Base-by-base conservation (phyloP, 768 basidiomycete genomes). In the Peribolospora baueri region DNA sequence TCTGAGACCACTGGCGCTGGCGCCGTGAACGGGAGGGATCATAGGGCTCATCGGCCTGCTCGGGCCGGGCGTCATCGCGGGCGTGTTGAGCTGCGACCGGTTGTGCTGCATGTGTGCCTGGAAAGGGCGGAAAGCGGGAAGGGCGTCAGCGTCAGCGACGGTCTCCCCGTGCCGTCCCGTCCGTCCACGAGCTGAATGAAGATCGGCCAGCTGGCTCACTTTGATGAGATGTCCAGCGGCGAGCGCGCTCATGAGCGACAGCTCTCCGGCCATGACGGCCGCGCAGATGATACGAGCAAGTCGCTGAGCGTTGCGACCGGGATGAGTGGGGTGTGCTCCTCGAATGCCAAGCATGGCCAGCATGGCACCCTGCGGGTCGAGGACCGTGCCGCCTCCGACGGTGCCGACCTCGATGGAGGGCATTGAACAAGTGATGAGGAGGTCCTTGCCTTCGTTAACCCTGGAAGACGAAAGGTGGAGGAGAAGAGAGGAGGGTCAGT, bases 391-490 rank as follows among this genome's bases (percentile, higher is more conserved):
- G 45, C 93, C 93, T 43, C 91, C 93, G 53, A 98, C 80, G 46
- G 93, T 97, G 46, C 93, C 93, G 38, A 97, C 91, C 70, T 98
- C 93, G 66, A 98, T 87, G 40, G 81, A 93, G n/a, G 91, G 93
- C 93, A 98, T 97, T 6, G 87, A 79, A 53, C 90, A 73, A 0
- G 90, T 88, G 71, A 97, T 78, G 54, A 97, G 75, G 2, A 97
- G 74, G 65, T 97, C 93, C 61, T 84, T 72, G 52, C 83, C 86
- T 59, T 81, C 75, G 68, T 97, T 93, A 14, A 76, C 81, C 57
- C 85, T 90, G 61, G 25, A 1, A 25, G 25, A 25, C 25, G 25
- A 25, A n/a, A 51, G 7, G 52, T 56, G 25, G 61, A 14, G 37
- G 0, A 10, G 53, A 51, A 46, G 52, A 58, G 54, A 45, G 10